Evolutionary conservation across 139 green algal species (phyloP), one percentile per base, ranked within the genome.

Genomic region (Chlorella sp.): DNA sequence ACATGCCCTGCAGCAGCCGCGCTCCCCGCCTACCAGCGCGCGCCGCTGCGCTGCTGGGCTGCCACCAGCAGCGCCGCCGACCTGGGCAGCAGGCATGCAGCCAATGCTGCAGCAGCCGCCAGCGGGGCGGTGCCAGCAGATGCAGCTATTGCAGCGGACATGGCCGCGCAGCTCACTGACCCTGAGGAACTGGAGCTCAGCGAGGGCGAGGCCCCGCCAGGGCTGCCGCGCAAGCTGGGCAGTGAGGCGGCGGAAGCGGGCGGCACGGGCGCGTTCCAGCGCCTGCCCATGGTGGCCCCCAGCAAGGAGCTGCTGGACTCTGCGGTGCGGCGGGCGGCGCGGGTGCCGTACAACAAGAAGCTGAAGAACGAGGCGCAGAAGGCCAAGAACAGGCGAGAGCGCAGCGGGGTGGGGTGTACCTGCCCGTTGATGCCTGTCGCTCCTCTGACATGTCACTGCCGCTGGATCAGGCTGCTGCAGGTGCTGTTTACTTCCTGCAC

Each of bases 301-400:
- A 69, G 93, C 34, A 85, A 92, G 11, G 95, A 98, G 86, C 89
- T 94, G 9, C 82, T 96, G 26, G 70, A 83, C 2, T 93, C 88
- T 39, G 94, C 94, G 1, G 36, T 95, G 17, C 93, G 94, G 87
- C 87, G 93, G 12, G 87, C 93, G 1, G 41, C 38, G n/a, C 87
- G 81, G 5, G 63, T 92, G 23, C 47, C 55, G 32, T 57, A 81
- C 86, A 91, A 88, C 74, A 89, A 87, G 23, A 91, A 89, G 68
- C 26, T 94, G 7, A 95, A 93, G 76, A 97, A 97, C 64, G 94
- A 95, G 85, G 92, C 92, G 4, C 89, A 92, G 30, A 93, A 94
- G 74, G 93, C 94, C 28, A 90, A 92, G 39, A 95, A 92, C 88
- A 88, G 86, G 73, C 78, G 63, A 60, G 51, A 21, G 44, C 7